Evolutionary conservation across 2,329 filamentous ascomycete genomes (phyloP), one percentile per base, ranked within the genome.

Genomic region (Chalara sp.): DNA sequence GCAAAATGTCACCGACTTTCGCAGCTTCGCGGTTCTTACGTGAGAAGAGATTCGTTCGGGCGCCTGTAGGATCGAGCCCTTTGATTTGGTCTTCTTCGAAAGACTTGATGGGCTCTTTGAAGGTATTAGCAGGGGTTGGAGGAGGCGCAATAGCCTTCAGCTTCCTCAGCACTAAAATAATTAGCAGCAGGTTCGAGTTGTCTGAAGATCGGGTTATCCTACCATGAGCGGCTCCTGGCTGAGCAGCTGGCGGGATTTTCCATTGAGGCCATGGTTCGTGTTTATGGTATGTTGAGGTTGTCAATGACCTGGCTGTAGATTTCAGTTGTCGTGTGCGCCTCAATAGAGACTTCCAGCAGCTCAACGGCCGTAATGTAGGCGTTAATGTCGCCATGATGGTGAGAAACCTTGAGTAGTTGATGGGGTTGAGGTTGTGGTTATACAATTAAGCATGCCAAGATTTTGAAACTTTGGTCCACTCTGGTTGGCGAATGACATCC

Each of bases 1-100:
- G 89, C 35, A 99, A 78, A 57, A 99, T 88, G 70, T 99, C 93
- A 63, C 93, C 93, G 1, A 87, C 81, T 62, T 86, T 85, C 50
- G 86, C 89, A 62, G 83, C 80, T 67, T 96, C 89, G 32, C 80
- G 79, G 70, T 92, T 95, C 48, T 77, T 70, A 60, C 80, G 81
- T 58, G 83, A 81, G 74, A 99, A 96, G 51, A 99, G 83, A 32
- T 82, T 80, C 42, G 84, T 86, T 54, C 92, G 87, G 48, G 86
- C 84, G 46, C 90, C 90, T 1, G 84, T 89, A 5, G 90, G 89
- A 70, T 99, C 93, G 63, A 96, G 86, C 41, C 78, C 69, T 40
- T 76, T 66, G 63, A 95, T 78, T 71, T 95, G 89, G 50, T 80
- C 71, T 47, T 76, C 67, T 59, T 84, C 83, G 61, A 95, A 76